Percentiles rank a stretch among this genome's conserved stretches.
phyloP scores from a whole-genome alignment of 495 filamentous ascomycete species.

The Hyaloscypha bicolor region DNA sequence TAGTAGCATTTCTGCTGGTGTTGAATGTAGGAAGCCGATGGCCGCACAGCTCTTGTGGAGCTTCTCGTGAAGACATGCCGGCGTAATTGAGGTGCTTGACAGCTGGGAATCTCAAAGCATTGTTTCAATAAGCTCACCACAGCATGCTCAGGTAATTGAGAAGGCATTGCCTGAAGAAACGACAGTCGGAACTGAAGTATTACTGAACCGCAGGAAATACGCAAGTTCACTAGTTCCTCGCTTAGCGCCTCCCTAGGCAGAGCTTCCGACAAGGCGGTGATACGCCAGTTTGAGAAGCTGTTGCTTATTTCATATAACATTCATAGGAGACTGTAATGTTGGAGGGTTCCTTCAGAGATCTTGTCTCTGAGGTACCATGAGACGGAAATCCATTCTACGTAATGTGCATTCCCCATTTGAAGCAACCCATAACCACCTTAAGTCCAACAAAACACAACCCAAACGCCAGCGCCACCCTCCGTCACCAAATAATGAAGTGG shows the following conservation, averaged over 20 bases:
- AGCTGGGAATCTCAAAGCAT: slow-evolving; percentile 29
- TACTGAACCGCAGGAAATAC: neutral
- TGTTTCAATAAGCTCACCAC: slow-evolving; percentile 30
- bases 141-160: slow-evolving; percentile 21
- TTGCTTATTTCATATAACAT: neutral
- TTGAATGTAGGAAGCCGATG: neutral
- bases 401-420: slow-evolving; percentile 5
- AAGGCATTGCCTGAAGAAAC: slow-evolving; percentile 22
- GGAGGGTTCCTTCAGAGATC: slow-evolving; percentile 19
- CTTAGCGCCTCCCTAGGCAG: slow-evolving; percentile 8
- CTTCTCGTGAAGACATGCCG: neutral
- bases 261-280: neutral
- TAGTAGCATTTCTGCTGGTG: neutral
- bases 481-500: slow-evolving; percentile 8
- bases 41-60: slow-evolving; percentile 9
- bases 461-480: slow-evolving; percentile 15
- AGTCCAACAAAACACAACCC: slow-evolving; percentile 4
- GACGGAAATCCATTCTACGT: slow-evolving; percentile 29
- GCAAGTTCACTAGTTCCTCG: neutral
- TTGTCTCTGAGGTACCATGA: slow-evolving; percentile 31
- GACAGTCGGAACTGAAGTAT: neutral
- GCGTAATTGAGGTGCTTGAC: slow-evolving; percentile 12
- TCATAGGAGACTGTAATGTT: neutral
- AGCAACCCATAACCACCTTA: slow-evolving; percentile 5
- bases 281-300: neutral